phyloP scores from a whole-genome alignment of 306 rosid species.

The apple (Malus domestica) region DNA sequence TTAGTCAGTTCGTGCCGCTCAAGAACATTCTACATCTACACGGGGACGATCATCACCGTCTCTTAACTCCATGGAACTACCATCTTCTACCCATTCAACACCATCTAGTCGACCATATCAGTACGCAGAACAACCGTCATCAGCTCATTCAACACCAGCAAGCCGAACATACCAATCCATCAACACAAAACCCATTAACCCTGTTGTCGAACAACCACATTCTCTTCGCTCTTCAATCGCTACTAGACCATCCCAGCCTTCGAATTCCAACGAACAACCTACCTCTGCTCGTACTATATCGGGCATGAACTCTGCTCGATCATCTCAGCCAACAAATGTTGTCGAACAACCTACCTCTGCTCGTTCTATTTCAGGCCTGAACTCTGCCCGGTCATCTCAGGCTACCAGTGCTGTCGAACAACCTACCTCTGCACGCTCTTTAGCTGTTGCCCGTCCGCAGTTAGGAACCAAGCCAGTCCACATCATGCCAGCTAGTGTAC shows the following conservation, averaged over 20 bases:
- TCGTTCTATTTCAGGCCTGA: neutral
- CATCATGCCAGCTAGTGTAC: constrained; percentile 61
- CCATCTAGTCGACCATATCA: constrained; percentile 25
- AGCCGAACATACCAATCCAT: neutral
- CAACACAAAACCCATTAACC: neutral
- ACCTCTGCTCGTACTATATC: neutral
- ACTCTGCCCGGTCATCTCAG: neutral
- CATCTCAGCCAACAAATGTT: neutral
- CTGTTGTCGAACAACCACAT: neutral
- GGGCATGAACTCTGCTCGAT: neutral
- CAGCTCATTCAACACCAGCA: neutral
- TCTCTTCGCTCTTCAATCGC: neutral
- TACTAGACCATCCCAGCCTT: neutral
- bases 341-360: constrained; percentile 1
- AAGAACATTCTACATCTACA: constrained; percentile 45
- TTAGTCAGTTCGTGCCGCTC: constrained; percentile 47
- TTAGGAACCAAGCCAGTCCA: constrained; percentile 52
- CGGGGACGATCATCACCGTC: constrained; percentile 30
- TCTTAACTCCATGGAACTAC: constrained; percentile 36
- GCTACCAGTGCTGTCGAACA: neutral
- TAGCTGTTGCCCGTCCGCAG: constrained; percentile 29
- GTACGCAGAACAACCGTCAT: constrained; percentile 20
- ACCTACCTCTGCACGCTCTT: constrained; percentile 19
- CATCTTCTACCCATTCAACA: constrained; percentile 34
- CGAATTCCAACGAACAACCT: neutral